A percentile compares a stretch with the other conserved stretches of the same genome.
Conservation (phyloP, 2,329 filamentous ascomycete genomes). For the Ilyonectria robusta region DNA sequence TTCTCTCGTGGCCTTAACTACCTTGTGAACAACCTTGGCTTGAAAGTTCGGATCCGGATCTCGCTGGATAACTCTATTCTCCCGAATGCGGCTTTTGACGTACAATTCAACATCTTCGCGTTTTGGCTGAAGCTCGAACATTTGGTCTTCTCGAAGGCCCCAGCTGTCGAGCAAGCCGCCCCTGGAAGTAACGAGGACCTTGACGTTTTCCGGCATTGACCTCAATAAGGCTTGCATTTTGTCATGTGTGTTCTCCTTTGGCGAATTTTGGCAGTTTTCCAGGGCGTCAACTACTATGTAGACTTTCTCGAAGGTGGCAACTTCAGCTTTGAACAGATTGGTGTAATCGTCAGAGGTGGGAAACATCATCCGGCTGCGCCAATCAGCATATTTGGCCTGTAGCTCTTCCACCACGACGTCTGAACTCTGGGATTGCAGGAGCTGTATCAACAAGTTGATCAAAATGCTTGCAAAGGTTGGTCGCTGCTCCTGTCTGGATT, state of each 20-base stretch:
- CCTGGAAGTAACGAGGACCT: neutral
- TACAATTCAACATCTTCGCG: neutral
- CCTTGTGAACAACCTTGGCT: neutral
- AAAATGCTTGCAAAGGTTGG: neutral
- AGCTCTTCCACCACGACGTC: neutral
- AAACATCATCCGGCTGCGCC: neutral
- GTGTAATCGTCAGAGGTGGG: neutral
- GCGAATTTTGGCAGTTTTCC: neutral
- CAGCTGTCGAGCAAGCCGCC: neutral
- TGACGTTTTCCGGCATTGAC: neutral
- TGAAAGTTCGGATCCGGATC: neutral
- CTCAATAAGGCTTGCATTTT: neutral
- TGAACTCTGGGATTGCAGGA: neutral
- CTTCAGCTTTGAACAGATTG: neutral
- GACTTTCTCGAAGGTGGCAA: neutral
- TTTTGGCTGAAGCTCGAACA: neutral
- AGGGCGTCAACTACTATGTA: neutral
- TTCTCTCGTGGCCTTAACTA: neutral
- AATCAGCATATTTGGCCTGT: neutral
- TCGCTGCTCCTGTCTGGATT: neutral
- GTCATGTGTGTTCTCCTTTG: neutral
- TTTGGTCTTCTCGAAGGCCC: neutral
- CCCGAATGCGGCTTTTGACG: neutral
- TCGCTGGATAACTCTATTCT: neutral
- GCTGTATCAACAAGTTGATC: neutral